phyloP scores from a whole-genome alignment of 768 basidiomycete species.

The Pholiota microspora region DNA sequence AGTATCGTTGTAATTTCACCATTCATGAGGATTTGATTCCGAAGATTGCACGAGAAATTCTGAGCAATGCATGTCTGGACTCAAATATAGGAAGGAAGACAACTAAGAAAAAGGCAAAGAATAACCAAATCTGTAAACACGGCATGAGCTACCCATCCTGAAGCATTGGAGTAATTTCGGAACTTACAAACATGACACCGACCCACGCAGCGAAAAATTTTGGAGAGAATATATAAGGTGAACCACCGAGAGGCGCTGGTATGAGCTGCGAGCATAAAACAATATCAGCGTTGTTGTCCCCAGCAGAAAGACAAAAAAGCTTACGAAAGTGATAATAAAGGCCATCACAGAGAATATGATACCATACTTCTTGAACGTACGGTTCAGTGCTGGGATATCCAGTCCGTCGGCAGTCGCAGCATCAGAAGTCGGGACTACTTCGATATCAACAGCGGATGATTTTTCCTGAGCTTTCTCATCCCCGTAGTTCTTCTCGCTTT shows the following conservation, averaged over 20 bases:
- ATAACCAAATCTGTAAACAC: constrained; percentile 12
- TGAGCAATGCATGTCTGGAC: constrained; percentile 7
- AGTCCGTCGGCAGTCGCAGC: constrained; percentile 10
- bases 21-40: too few relatives aligned
- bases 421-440: not conserved
- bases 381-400: constrained; percentile 14
- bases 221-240: constrained; percentile 13
- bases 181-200: constrained; percentile 14
- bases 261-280: constrained; percentile 4
- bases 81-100: constrained; percentile 12
- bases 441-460: not conserved
- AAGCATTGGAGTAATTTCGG: too few relatives aligned
- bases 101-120: constrained; percentile 16
- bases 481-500: not conserved
- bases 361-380: constrained; percentile 16
- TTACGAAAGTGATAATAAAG: constrained; percentile 16
- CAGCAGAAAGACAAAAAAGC: not conserved
- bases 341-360: constrained; percentile 12
- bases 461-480: constrained; percentile 1
- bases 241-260: constrained; percentile 10
- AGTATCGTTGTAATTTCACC: too few relatives aligned
- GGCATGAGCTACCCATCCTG: not conserved
- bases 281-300: not conserved
- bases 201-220: constrained; percentile 9
- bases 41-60: constrained; percentile 6